Evolutionary conservation across 176 grass and related monocot species (phyloP).

Genomic region (Rhynchospora pubera): DNA sequence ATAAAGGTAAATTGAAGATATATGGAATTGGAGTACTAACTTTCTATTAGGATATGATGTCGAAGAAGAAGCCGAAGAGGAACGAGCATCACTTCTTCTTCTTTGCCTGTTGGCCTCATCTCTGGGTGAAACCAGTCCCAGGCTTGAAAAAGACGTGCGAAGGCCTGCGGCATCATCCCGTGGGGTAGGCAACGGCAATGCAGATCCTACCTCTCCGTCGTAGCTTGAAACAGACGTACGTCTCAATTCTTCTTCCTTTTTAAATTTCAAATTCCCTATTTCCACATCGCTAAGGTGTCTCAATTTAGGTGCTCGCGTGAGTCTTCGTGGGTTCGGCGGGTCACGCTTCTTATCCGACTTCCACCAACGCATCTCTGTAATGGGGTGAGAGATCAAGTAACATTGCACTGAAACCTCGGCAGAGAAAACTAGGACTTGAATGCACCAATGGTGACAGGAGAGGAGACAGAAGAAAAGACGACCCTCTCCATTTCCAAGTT

Average conservation of each 20-base stretch:
- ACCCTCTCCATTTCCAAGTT: slow-evolving; percentile 8
- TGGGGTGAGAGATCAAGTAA: slow-evolving; percentile 11
- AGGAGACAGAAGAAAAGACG: not conserved
- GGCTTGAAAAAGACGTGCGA: slow-evolving; percentile 46
- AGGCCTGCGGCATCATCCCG: slow-evolving; percentile 27
- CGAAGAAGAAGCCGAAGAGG: slow-evolving; percentile 16
- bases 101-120: not conserved
- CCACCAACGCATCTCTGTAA: slow-evolving; percentile 3
- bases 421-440: not conserved
- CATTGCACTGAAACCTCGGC: not conserved
- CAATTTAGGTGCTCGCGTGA: slow-evolving; percentile 44
- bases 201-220: slow-evolving; percentile 29
- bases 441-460: not conserved
- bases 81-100: not conserved
- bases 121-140: slow-evolving; percentile 24
- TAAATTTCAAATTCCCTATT: slow-evolving; percentile 34
- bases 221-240: slow-evolving; percentile 4
- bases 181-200: slow-evolving; percentile 40
- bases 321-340: slow-evolving; percentile 33
- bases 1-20: not conserved
- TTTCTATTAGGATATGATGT: not conserved
- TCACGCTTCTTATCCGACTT: slow-evolving; percentile 18
- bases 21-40: slow-evolving; percentile 2
- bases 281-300: slow-evolving; percentile 48
- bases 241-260: slow-evolving; percentile 18